phyloP scores from a whole-genome alignment of 139 green algal genomes.

The Asterochloris erici region DNA sequence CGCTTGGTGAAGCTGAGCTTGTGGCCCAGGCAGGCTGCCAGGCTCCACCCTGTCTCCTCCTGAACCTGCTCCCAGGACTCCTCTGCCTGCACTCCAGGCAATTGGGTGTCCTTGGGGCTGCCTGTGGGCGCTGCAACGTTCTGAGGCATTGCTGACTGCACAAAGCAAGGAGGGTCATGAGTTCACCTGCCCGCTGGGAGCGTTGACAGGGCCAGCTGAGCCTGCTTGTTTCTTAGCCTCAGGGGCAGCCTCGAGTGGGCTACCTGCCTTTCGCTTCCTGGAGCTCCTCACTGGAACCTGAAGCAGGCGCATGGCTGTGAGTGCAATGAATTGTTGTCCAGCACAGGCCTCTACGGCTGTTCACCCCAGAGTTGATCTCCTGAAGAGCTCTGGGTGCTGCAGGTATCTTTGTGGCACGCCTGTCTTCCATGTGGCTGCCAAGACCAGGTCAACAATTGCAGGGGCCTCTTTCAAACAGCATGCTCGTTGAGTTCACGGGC shows the following conservation, averaged over 20 bases:
- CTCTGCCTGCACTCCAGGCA: slow-evolving; percentile 1
- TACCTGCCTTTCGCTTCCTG: slow-evolving; percentile 15
- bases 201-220: background rate
- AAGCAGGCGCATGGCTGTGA: background rate
- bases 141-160: background rate
- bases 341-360: background rate
- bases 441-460: too few species aligned
- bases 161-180: background rate
- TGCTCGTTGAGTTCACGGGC: too few species aligned
- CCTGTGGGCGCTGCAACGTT: background rate
- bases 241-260: slow-evolving; percentile 1
- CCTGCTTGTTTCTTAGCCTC: slow-evolving; percentile 4
- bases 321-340: too few species aligned
- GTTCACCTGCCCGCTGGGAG: background rate
- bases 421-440: background rate
- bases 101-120: background rate
- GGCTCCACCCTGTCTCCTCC: slow-evolving; percentile 27
- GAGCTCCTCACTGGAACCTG: slow-evolving; percentile 9
- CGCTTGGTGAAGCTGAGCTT: slow-evolving; percentile 47
- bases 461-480: too few species aligned
- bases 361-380: slow-evolving; percentile 2
- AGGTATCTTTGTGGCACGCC: slow-evolving; percentile 10
- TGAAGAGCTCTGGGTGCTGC: slow-evolving; percentile 3
- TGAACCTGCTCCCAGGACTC: slow-evolving; percentile 31
- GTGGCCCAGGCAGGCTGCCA: slow-evolving; percentile 38